Conservation (phyloP, 208 protist genomes). For the Phytomonas serpens region DNA sequence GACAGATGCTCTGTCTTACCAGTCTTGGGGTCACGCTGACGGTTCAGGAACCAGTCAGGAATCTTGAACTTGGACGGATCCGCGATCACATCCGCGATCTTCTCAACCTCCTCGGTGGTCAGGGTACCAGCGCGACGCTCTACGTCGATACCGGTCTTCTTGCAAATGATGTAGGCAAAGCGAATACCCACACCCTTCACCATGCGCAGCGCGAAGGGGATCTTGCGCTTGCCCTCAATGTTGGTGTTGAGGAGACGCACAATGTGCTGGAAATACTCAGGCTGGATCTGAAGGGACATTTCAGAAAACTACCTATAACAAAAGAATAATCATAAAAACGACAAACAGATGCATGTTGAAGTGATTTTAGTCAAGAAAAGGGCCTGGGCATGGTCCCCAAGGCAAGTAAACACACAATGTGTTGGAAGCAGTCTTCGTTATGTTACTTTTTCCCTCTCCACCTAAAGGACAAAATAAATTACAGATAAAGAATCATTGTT, state of each 20-base stretch:
- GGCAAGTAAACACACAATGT: slow-evolving; percentile 5
- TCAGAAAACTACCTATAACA: slow-evolving; percentile 10
- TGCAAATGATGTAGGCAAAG: slow-evolving; percentile 98
- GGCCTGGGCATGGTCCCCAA: not conserved
- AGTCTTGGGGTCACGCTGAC: slow-evolving; percentile 97
- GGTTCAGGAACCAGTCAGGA: slow-evolving; percentile 99
- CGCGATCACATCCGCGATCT: slow-evolving; percentile 96
- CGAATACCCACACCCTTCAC: slow-evolving; percentile 99
- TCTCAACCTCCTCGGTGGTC: slow-evolving; percentile 94
- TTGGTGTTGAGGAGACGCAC: slow-evolving; percentile 99
- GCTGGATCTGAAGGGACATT: slow-evolving; percentile 41
- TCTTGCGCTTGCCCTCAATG: slow-evolving; percentile 97
- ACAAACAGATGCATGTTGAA: too few species aligned
- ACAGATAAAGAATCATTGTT: not conserved
- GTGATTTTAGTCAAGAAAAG: too few species aligned
- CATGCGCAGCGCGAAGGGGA: slow-evolving; percentile 96
- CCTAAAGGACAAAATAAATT: not conserved
- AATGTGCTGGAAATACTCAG: slow-evolving; percentile 98
- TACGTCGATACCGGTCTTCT: slow-evolving; percentile 98
- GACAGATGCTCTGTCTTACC: slow-evolving; percentile 97
- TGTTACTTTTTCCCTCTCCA: not conserved
- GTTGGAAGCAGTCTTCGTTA: slow-evolving; percentile 3
- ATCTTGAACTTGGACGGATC: slow-evolving; percentile 99
- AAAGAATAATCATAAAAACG: slow-evolving; percentile 3
- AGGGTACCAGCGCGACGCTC: slow-evolving; percentile 94